A percentile compares a stretch with the other conserved stretches of the same genome.
Conservation (phyloP, 768 basidiomycete species). For the Termitomyces sp. region DNA sequence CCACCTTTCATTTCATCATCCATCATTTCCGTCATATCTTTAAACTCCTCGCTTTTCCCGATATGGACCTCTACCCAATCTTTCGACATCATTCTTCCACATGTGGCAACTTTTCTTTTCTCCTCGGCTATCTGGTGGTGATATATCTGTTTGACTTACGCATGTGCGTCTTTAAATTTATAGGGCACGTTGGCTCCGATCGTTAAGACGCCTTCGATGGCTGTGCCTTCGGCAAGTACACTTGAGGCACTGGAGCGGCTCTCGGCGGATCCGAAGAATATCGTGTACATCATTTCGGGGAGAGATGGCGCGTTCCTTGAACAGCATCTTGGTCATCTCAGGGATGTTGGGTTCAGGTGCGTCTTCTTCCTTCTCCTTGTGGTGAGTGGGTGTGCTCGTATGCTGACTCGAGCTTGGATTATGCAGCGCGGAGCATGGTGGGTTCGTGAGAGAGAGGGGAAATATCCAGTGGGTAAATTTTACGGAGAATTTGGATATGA, state of each 20-base stretch:
- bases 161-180: neutral
- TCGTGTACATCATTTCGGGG: conserved; percentile 97
- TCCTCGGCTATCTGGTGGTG: neutral
- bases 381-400: neutral
- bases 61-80: neutral
- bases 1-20: neutral
- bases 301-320: conserved; percentile 92
- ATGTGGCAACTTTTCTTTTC: too few species aligned
- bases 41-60: neutral
- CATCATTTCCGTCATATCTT: neutral
- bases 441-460: conserved; percentile 79
- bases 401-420: neutral
- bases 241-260: conserved; percentile 71
- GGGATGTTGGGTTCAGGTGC: conserved; percentile 69
- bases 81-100: neutral
- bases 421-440: conserved; percentile 83
- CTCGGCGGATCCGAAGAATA: conserved; percentile 75
- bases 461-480: conserved; percentile 74
- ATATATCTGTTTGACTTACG: neutral
- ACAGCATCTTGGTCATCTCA: conserved; percentile 83
- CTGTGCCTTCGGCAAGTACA: conserved; percentile 71
- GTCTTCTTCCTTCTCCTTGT: neutral
- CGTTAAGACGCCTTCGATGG: conserved; percentile 89
- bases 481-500: conserved; percentile 92
- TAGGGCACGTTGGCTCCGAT: conserved; percentile 96